Evolutionary conservation across 257 asterid genomes (phyloP).

Genomic region (Cynanchum wilfordii): DNA sequence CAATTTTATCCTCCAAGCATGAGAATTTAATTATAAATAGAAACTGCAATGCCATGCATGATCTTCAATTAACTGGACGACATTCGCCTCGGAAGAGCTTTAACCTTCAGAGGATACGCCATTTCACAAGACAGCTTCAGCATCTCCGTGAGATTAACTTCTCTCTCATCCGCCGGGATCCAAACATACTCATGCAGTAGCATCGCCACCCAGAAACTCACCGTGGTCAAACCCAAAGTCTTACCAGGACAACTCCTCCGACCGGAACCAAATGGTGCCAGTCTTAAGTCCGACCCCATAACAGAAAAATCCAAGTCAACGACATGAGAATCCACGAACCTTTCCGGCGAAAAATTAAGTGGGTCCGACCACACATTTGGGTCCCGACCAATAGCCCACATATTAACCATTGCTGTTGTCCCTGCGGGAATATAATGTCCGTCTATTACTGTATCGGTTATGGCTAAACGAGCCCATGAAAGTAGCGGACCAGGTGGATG

Average conservation of each 20-base stretch:
- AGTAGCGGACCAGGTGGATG: conserved; percentile 38
- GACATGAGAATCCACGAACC: conserved; percentile 5
- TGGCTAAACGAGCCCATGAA: conserved; percentile 28
- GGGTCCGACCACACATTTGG: conserved; percentile 25
- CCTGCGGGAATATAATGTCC: conserved; percentile 23
- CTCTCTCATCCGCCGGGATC: background rate
- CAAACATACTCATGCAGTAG: conserved; percentile 20
- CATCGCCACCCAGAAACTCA: conserved; percentile 29
- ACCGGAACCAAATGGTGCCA: conserved; percentile 39
- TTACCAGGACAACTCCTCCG: conserved; percentile 30
- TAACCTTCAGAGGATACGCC: conserved; percentile 13
- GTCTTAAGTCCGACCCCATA: conserved; percentile 28
- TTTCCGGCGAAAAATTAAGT: conserved; percentile 19
- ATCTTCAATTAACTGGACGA: background rate
- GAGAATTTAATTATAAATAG: too few species aligned
- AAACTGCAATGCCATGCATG: background rate
- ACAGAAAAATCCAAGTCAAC: conserved; percentile 7
- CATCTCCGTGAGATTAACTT: conserved; percentile 19
- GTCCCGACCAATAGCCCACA: conserved; percentile 33
- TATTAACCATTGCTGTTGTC: conserved; percentile 36
- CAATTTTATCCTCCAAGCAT: too few species aligned
- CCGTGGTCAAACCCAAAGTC: conserved; percentile 28
- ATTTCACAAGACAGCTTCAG: conserved; percentile 30
- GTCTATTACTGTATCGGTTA: conserved; percentile 10
- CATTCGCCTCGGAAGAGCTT: background rate